Evolutionary conservation across 306 rosid species (phyloP).

Genomic region (Argentina anserina): DNA sequence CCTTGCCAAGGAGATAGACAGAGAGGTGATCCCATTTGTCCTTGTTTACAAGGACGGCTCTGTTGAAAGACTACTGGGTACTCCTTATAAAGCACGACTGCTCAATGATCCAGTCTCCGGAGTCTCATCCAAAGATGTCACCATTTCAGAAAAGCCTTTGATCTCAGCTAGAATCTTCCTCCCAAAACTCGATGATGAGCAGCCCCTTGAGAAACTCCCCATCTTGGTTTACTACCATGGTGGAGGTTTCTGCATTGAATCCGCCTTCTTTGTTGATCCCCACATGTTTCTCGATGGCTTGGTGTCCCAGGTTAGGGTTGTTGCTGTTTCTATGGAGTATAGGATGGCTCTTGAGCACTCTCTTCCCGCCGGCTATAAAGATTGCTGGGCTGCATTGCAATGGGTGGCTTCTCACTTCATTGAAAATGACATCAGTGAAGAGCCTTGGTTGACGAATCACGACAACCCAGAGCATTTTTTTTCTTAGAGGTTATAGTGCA

Average conservation of each 20-base stretch:
- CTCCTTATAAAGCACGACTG: conserved; percentile 31
- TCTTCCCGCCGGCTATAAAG: conserved; percentile 47
- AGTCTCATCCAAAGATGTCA: conserved; percentile 46
- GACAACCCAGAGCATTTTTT: conserved; percentile 32
- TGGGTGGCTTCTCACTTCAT: conserved; percentile 34
- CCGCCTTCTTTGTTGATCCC: conserved; percentile 42
- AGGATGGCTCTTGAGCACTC: conserved; percentile 42
- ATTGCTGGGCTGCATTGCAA: conserved; percentile 42
- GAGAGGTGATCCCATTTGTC: conserved; percentile 39
- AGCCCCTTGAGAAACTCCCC: conserved; percentile 23
- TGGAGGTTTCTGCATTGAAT: conserved; percentile 38
- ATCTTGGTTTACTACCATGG: conserved; percentile 53
- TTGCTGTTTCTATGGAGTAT: conserved; percentile 53
- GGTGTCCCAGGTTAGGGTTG: conserved; percentile 37
- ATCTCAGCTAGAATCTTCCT: conserved; percentile 47
- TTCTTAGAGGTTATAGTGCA: conserved; percentile 39
- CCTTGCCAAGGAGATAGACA: conserved; percentile 3
- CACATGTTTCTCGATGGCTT: conserved; percentile 43
- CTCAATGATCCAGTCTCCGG: conserved; percentile 29
- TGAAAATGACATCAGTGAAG: not conserved
- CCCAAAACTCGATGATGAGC: conserved; percentile 19
- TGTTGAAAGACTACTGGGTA: conserved; percentile 36
- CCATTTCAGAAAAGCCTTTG: conserved; percentile 33
- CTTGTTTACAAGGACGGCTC: conserved; percentile 45
- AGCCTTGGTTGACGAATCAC: conserved; percentile 35